A percentile compares a stretch with the other conserved stretches of the same genome.
These are phyloP conservation scores for Heimioporus retisporus DNA, from an alignment of 1,284 basidiomycete genomes.

Conservation along the genomic window DNA sequence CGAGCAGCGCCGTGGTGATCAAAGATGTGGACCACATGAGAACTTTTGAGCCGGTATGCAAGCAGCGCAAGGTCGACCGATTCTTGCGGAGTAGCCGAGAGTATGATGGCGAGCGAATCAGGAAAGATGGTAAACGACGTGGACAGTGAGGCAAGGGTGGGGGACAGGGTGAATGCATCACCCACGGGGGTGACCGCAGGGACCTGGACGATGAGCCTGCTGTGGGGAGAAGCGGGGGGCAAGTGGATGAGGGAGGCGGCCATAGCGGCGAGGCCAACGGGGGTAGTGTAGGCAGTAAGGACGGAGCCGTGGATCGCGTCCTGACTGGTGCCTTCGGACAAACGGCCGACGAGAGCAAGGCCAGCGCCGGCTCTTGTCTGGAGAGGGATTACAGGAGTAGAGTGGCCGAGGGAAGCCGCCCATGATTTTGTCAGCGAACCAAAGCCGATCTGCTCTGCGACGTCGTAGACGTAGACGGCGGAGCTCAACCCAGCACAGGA, in stretches of 20 bases:
- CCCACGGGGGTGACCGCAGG: slow-evolving; percentile 75
- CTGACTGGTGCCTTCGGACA: slow-evolving; percentile 82
- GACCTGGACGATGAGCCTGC: slow-evolving; percentile 83
- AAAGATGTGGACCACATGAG: slow-evolving; percentile 83
- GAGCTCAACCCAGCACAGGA: slow-evolving; percentile 66
- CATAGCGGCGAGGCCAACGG: slow-evolving; percentile 82
- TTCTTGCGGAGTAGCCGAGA: slow-evolving; percentile 87
- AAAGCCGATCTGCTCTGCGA: slow-evolving; percentile 84
- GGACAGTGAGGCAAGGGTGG: slow-evolving; percentile 77
- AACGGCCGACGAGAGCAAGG: slow-evolving; percentile 82
- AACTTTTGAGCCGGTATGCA: slow-evolving; percentile 68
- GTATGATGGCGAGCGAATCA: slow-evolving; percentile 77
- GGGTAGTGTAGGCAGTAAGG: slow-evolving; percentile 83
- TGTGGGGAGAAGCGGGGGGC: slow-evolving; percentile 66
- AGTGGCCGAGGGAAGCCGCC: slow-evolving; percentile 51
- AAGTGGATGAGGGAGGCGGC: slow-evolving; percentile 75
- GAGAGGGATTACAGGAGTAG: slow-evolving; percentile 72
- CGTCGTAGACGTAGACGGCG: slow-evolving; percentile 82
- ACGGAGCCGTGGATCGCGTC: slow-evolving; percentile 66
- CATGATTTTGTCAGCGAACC: slow-evolving; percentile 76
- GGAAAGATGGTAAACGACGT: slow-evolving; percentile 71
- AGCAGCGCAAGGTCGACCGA: slow-evolving; percentile 78
- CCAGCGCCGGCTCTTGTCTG: slow-evolving; percentile 94
- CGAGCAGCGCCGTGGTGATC: slow-evolving; percentile 79
- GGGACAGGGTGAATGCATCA: slow-evolving; percentile 75